Conservation (phyloP, 1,284 basidiomycete genomes). For the Lignosus rhinocerotis region DNA sequence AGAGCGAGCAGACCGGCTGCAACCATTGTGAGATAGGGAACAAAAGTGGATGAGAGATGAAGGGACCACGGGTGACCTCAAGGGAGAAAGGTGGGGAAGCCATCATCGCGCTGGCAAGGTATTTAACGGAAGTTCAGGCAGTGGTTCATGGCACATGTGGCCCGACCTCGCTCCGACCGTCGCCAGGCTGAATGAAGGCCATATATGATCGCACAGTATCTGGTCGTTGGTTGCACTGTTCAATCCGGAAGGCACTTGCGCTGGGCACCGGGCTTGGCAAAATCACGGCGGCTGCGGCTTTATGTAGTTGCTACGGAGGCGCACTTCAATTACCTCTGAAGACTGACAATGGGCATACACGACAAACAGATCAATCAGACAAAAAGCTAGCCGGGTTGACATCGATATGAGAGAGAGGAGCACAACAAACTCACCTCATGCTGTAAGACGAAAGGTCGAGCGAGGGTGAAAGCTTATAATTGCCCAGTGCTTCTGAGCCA, state of each 20-base stretch:
- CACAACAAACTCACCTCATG: no score
- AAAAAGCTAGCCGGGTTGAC: no score
- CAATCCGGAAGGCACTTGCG: slow-evolving; percentile 10
- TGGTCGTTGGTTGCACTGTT: slow-evolving; percentile 13
- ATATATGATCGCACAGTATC: slow-evolving; percentile 18
- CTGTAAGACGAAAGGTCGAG: no score
- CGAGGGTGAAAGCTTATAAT: no score
- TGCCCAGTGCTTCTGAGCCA: no score
- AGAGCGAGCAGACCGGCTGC: slow-evolving; percentile 27
- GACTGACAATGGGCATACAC: no score
- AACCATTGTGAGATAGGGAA: slow-evolving; percentile 26
- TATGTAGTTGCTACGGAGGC: no score
- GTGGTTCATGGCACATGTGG: neutral
- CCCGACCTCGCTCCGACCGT: slow-evolving; percentile 12
- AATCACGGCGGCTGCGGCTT: slow-evolving; percentile 3
- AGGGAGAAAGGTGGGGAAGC: slow-evolving; percentile 25
- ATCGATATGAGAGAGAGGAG: no score
- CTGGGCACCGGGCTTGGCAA: slow-evolving; percentile 19
- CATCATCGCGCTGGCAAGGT: neutral
- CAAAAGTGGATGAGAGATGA: slow-evolving; percentile 17
- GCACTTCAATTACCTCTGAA: no score
- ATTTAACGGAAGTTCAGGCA: slow-evolving; percentile 4
- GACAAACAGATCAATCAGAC: no score
- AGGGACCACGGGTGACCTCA: slow-evolving; percentile 52
- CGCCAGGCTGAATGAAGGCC: slow-evolving; percentile 18